Conservation (phyloP, 2,329 filamentous ascomycete genomes). For the Thielaviopsis ethacetica region DNA sequence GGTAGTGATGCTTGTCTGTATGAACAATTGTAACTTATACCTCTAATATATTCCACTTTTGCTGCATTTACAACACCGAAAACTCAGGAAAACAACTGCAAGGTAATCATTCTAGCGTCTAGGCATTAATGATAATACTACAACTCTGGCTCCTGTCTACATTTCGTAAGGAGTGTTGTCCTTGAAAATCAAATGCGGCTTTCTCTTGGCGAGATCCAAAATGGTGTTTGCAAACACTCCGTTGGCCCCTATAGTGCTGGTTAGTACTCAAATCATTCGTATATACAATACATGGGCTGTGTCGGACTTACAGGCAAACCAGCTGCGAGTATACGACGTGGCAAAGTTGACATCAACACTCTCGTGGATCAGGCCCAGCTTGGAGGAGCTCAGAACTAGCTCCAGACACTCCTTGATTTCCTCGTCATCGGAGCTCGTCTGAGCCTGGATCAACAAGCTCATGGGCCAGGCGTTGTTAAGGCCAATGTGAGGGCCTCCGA, state of each 20-base stretch:
- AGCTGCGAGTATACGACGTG: constrained; percentile 66
- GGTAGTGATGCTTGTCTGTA: background rate
- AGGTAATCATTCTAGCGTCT: background rate
- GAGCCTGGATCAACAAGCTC: constrained; percentile 79
- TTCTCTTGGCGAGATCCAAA: constrained; percentile 72
- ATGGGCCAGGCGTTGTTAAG: constrained; percentile 92
- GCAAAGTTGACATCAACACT: constrained; percentile 64
- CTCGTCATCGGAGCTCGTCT: constrained; percentile 67
- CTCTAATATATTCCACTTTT: background rate
- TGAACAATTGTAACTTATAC: background rate
- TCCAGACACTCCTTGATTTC: constrained; percentile 65
- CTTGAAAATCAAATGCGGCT: constrained; percentile 71
- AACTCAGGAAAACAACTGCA: background rate
- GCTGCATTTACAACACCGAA: background rate
- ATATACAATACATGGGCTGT: background rate
- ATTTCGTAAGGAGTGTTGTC: constrained; percentile 42
- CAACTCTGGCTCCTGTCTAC: constrained; percentile 15
- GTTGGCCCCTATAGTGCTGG: constrained; percentile 53
- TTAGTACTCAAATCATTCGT: constrained; percentile 3
- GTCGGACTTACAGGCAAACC: constrained; percentile 58
- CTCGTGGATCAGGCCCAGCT: constrained; percentile 75
- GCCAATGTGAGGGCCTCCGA: constrained; percentile 70
- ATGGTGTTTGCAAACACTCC: constrained; percentile 90
- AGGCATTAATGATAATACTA: background rate
- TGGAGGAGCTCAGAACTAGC: constrained; percentile 58